Evolutionary conservation across 345 rosid genomes (phyloP), one percentile per base, ranked within the genome.

Genomic region (Geranium rotundifolium): DNA sequence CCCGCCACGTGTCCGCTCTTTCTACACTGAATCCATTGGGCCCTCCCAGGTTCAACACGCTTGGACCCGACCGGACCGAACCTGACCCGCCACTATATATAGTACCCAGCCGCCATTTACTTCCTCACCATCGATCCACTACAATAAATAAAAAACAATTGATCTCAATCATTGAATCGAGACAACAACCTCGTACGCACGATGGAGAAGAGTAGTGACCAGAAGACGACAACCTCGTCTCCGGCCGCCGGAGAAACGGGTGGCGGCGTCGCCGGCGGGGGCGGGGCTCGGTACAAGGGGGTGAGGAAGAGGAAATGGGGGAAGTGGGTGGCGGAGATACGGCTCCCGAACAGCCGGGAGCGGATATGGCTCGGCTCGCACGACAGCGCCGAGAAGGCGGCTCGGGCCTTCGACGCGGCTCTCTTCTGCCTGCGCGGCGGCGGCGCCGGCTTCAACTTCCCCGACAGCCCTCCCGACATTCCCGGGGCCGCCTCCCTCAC

Each of bases 261-360:
- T 13, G 23, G 37, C 37, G 3, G 37, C 37, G 37, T 3, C 50
- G 50, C 10, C 50, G 50, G 50, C 50, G 50, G 50, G 10, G 57
- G 17, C 57, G 19, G 17, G 5, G 7, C 82, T 0, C 84, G 81
- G 76, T 91, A 85, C 80, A 91, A 77, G 30, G 98, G 98, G 7
- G 96, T 91, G 10, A 17, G 98, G 13, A 87, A 85, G 86, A 69
- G 98, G 65, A 89, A 89, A 63, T 89, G 98, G 98, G 96, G 98
- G 0, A 91, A 84, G 63, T 91, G 92, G 92, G 98, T 91, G 63
- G 86, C 96, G 0, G 98, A 91, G 72, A 85, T 91, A 57, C 76
- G 98, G 69, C 90, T 91, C 1, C 98, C 98, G 0, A 87, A 91
- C 61, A 84, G 96, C 78, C 81, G 98, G 1, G 92, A 88, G 19